Conservation (phyloP, 768 basidiomycete genomes). For the Leccinum incarnatum region DNA sequence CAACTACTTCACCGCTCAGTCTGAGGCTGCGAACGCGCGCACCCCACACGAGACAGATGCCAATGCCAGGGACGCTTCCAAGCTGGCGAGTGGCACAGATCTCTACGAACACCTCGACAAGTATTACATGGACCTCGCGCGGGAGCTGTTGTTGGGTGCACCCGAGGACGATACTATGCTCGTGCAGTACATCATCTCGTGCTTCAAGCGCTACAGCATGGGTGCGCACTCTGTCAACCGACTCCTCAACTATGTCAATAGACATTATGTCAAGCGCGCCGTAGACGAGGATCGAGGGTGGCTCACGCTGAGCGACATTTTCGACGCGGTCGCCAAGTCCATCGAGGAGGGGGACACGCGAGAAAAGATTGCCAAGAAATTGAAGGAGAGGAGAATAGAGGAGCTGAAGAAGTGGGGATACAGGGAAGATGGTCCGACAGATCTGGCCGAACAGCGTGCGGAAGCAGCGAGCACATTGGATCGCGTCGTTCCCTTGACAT, state of each 20-base stretch:
- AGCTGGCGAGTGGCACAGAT: slow-evolving; percentile 54
- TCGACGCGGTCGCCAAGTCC: slow-evolving; percentile 57
- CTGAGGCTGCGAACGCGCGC: slow-evolving; percentile 40
- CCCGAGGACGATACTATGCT: slow-evolving; percentile 66
- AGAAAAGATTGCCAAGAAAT: slow-evolving; percentile 54
- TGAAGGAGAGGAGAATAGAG: slow-evolving; percentile 51
- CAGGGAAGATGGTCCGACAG: slow-evolving; percentile 46
- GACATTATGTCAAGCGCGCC: slow-evolving; percentile 73
- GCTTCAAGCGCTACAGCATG: slow-evolving; percentile 66
- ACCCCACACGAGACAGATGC: slow-evolving; percentile 7
- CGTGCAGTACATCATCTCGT: slow-evolving; percentile 67
- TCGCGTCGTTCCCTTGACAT: slow-evolving; percentile 60
- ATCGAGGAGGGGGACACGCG: slow-evolving; percentile 52
- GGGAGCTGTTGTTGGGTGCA: slow-evolving; percentile 59
- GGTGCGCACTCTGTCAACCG: slow-evolving; percentile 69
- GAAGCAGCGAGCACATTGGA: slow-evolving; percentile 71
- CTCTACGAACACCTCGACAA: slow-evolving; percentile 72
- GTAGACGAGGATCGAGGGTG: slow-evolving; percentile 79
- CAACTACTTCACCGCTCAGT: slow-evolving; percentile 71
- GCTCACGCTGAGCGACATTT: slow-evolving; percentile 64
- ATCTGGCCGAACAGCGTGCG: slow-evolving; percentile 64
- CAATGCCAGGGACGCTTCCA: slow-evolving; percentile 26
- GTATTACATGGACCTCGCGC: slow-evolving; percentile 60
- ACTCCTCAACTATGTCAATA: slow-evolving; percentile 69
- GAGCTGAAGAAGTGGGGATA: slow-evolving; percentile 76